Conservation (phyloP, 1,139 yeast species). For the Hansenula anomala region DNA sequence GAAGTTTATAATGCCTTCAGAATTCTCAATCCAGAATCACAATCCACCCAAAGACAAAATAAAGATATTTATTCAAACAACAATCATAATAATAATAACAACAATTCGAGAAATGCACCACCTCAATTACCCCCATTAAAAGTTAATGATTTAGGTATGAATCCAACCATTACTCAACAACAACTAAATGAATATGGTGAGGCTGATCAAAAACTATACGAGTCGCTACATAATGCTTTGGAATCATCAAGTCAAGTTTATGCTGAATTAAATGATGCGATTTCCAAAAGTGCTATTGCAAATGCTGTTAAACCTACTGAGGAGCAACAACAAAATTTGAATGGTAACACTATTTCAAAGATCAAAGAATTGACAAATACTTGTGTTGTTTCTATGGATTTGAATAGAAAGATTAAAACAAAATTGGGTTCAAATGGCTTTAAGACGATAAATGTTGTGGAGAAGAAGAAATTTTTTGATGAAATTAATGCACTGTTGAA, state of each 20-base stretch:
- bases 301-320: slow-evolving; percentile 30
- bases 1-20: slow-evolving; percentile 75
- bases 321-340: slow-evolving; percentile 17
- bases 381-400: slow-evolving; percentile 78
- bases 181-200: slow-evolving; percentile 36
- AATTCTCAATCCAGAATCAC: slow-evolving; percentile 37
- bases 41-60: slow-evolving; percentile 8
- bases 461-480: slow-evolving; percentile 75
- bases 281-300: slow-evolving; percentile 65
- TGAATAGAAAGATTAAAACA: slow-evolving; percentile 61
- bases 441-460: slow-evolving; percentile 29
- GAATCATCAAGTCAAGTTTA: slow-evolving; percentile 76
- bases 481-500: slow-evolving; percentile 80
- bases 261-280: slow-evolving; percentile 71
- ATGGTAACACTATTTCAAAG: slow-evolving; percentile 34
- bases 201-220: slow-evolving; percentile 72
- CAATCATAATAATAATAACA: slow-evolving; percentile 8
- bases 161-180: slow-evolving; percentile 24
- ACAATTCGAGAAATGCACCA: slow-evolving; percentile 4
- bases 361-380: slow-evolving; percentile 75
- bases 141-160: slow-evolving; percentile 15
- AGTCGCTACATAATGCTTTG: slow-evolving; percentile 69
- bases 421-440: slow-evolving; percentile 50
- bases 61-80: slow-evolving; percentile 10
- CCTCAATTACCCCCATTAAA: slow-evolving; percentile 17